Conservation (phyloP, 164 flowering plant species). For the Vitis rupestris region DNA sequence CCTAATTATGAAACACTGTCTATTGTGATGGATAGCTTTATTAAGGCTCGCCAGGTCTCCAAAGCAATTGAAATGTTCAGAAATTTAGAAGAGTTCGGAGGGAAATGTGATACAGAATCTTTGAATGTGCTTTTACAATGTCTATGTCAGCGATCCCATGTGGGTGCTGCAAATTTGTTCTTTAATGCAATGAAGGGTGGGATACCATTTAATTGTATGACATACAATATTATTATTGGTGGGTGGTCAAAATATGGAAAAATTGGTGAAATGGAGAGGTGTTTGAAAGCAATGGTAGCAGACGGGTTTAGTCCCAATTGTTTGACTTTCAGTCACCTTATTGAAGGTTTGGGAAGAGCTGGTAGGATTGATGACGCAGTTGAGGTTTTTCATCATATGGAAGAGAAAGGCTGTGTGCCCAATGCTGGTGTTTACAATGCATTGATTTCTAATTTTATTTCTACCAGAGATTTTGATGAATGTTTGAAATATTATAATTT, state of each 20-base stretch:
- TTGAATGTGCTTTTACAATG: slow-evolving; percentile 62
- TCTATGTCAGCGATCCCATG: slow-evolving; percentile 58
- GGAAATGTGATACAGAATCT: slow-evolving; percentile 40
- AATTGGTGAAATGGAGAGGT: slow-evolving; percentile 53
- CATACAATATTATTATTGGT: slow-evolving; percentile 60
- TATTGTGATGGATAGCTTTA: slow-evolving; percentile 60
- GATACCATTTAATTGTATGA: slow-evolving; percentile 34
- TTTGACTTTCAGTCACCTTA: slow-evolving; percentile 43
- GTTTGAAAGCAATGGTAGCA: slow-evolving; percentile 50
- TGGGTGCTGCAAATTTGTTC: slow-evolving; percentile 55
- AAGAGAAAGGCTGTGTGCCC: slow-evolving; percentile 40
- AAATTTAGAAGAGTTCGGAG: slow-evolving; percentile 51
- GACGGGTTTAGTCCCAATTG: slow-evolving; percentile 66
- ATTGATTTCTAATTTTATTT: slow-evolving; percentile 59
- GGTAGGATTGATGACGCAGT: slow-evolving; percentile 64
- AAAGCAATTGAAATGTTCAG: slow-evolving; percentile 57
- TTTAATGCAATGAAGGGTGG: slow-evolving; percentile 53
- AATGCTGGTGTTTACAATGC: slow-evolving; percentile 64
- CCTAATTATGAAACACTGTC: slow-evolving; percentile 45
- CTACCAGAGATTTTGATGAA: slow-evolving; percentile 48
- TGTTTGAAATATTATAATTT: slow-evolving; percentile 49
- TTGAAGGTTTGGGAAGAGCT: slow-evolving; percentile 82
- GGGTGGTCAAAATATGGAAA: slow-evolving; percentile 79
- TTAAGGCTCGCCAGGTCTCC: slow-evolving; percentile 49
- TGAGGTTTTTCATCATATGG: slow-evolving; percentile 53